Evolutionary conservation across 2,329 filamentous ascomycete species (phyloP).

Genomic region (Sporothrix inflata): DNA sequence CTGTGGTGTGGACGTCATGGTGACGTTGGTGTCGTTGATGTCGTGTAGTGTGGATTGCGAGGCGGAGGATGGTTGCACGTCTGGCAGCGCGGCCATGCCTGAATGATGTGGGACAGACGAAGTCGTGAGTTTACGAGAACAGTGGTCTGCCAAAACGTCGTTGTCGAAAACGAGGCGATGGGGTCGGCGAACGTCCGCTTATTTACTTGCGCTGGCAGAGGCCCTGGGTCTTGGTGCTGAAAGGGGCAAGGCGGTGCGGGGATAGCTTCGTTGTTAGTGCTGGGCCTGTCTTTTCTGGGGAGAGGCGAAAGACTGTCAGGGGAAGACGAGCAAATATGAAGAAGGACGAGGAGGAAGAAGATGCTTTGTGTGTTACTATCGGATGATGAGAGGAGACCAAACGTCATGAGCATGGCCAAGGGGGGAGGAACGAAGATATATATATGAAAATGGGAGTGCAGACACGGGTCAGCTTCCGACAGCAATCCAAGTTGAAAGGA

Average conservation of each 20-base stretch:
- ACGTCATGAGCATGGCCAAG: not conserved
- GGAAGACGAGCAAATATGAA: not conserved
- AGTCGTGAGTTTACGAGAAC: not conserved
- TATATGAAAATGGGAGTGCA: not conserved
- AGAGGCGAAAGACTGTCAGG: not conserved
- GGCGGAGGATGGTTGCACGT: not conserved
- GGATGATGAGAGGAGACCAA: not conserved
- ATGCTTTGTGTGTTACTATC: not conserved
- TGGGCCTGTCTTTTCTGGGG: not conserved
- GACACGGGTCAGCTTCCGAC: conserved; percentile 3
- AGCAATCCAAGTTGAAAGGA: not conserved
- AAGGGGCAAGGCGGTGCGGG: not conserved
- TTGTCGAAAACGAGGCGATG: not conserved
- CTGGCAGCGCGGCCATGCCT: not conserved
- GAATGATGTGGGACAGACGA: not conserved
- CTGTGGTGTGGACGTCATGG: not conserved
- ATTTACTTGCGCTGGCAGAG: not conserved
- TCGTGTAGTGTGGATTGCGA: not conserved
- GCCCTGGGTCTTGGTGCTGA: no score
- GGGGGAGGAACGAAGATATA: not conserved
- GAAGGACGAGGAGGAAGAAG: not conserved
- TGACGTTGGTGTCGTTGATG: not conserved
- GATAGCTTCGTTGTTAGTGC: not conserved
- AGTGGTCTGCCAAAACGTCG: not conserved
- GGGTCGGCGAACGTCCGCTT: not conserved